Conservation (phyloP, 495 filamentous ascomycete genomes). For the Aspergillus sclerotioniger region DNA sequence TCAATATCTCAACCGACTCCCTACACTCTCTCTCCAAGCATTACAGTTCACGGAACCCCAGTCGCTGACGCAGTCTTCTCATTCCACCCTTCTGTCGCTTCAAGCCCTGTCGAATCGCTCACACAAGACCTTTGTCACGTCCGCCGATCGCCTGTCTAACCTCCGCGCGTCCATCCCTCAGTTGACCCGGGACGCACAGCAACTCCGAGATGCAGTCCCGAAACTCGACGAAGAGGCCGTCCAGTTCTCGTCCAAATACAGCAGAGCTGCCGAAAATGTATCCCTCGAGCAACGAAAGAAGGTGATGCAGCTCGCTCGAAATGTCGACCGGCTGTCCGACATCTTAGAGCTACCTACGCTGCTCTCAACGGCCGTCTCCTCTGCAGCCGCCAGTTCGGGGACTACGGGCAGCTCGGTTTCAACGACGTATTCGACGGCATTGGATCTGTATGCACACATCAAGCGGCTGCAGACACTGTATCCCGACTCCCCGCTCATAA, state of each 20-base stretch:
- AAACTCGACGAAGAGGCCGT: constrained; percentile 75
- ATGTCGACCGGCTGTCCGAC: constrained; percentile 86
- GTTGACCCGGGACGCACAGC: constrained; percentile 60
- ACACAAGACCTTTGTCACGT: constrained; percentile 81
- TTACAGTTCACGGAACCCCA: constrained; percentile 74
- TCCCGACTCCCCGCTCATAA: constrained; percentile 70
- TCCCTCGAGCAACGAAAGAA: constrained; percentile 73
- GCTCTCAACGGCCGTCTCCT: constrained; percentile 71
- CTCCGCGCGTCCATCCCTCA: constrained; percentile 64
- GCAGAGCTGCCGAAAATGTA: constrained; percentile 68
- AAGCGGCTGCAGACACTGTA: constrained; percentile 81
- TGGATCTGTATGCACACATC: constrained; percentile 94
- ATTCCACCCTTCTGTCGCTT: constrained; percentile 80
- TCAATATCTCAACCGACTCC: constrained; percentile 73
- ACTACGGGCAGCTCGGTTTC: constrained; percentile 47
- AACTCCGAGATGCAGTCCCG: constrained; percentile 71
- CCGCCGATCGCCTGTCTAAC: constrained; percentile 71
- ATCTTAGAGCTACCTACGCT: constrained; percentile 89
- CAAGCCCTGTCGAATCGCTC: constrained; percentile 89
- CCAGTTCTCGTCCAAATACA: constrained; percentile 80
- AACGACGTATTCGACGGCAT: constrained; percentile 83
- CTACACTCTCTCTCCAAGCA: constrained; percentile 73
- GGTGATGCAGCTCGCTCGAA: constrained; percentile 80
- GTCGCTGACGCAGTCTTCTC: constrained; percentile 73
- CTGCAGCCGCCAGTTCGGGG: constrained; percentile 49